Percentiles rank a stretch among this genome's conserved stretches.
These are phyloP conservation scores for Fonsecaea multimorphosa DNA, from an alignment of 2,329 filamentous ascomycete species.

Conservation along the genomic window DNA sequence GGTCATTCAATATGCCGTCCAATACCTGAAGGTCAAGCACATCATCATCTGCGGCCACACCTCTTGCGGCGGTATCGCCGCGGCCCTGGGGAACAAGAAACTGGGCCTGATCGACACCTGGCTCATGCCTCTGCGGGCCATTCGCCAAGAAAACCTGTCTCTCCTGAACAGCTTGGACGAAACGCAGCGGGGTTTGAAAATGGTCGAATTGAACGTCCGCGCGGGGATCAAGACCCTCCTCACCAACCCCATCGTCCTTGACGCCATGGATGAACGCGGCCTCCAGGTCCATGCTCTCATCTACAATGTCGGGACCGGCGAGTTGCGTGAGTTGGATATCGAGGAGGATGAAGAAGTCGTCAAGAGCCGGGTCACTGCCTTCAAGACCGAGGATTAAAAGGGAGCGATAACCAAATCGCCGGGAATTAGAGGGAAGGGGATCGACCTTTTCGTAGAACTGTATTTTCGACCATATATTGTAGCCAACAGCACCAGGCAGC, in stretches of 20 bases:
- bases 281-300: slow-evolving; percentile 78
- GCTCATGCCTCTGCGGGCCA: slow-evolving; percentile 62
- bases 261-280: slow-evolving; percentile 72
- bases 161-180: slow-evolving; percentile 56
- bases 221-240: slow-evolving; percentile 70
- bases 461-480: background rate
- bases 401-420: background rate
- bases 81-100: slow-evolving; percentile 61
- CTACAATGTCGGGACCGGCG: slow-evolving; percentile 69
- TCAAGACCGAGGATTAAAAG: slow-evolving; percentile 41
- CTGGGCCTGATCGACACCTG: slow-evolving; percentile 67
- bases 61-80: slow-evolving; percentile 64
- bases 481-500: background rate
- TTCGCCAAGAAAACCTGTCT: slow-evolving; percentile 60
- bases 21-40: slow-evolving; percentile 70
- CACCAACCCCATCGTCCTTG: slow-evolving; percentile 71
- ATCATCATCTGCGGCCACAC: slow-evolving; percentile 68
- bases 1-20: slow-evolving; percentile 81
- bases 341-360: slow-evolving; percentile 49
- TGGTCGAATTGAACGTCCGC: slow-evolving; percentile 80
- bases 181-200: slow-evolving; percentile 61
- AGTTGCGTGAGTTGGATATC: slow-evolving; percentile 60
- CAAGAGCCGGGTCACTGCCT: slow-evolving; percentile 49
- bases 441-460: slow-evolving; percentile 1
- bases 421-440: background rate